phyloP scores from a whole-genome alignment of 2,329 filamentous ascomycete genomes.

The Calycina herbarum region DNA sequence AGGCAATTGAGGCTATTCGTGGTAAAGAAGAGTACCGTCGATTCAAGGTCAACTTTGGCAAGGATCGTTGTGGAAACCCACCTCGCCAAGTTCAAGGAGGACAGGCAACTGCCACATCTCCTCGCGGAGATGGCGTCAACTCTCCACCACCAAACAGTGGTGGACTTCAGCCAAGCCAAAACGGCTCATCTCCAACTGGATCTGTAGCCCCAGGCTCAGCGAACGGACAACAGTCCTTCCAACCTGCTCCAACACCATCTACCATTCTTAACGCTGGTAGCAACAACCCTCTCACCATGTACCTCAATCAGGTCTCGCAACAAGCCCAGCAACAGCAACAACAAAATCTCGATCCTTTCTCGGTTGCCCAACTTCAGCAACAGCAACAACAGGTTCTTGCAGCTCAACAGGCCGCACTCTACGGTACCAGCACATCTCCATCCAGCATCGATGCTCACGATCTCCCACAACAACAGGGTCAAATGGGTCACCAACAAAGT shows the following conservation, averaged over 20 bases:
- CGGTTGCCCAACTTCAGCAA: slow-evolving; percentile 47
- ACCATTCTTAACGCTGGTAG: slow-evolving; percentile 74
- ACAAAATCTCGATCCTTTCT: slow-evolving; percentile 45
- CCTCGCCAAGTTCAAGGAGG: slow-evolving; percentile 74
- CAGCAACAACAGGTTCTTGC: slow-evolving; percentile 71
- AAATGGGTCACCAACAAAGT: slow-evolving; percentile 63
- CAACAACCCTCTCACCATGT: slow-evolving; percentile 91
- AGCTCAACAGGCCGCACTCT: slow-evolving; percentile 78
- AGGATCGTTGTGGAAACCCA: slow-evolving; percentile 95
- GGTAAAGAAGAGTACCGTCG: slow-evolving; percentile 95
- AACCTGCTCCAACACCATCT: slow-evolving; percentile 63
- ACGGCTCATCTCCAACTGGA: slow-evolving; percentile 37
- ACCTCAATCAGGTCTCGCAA: slow-evolving; percentile 79
- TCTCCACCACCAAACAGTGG: slow-evolving; percentile 51
- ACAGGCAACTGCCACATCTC: slow-evolving; percentile 56
- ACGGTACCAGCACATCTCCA: slow-evolving; percentile 67
- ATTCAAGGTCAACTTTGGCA: slow-evolving; percentile 99
- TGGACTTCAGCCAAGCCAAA: slow-evolving; percentile 36
- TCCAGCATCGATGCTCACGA: slow-evolving; percentile 58
- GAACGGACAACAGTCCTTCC: slow-evolving; percentile 44
- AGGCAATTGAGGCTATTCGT: slow-evolving; percentile 94
- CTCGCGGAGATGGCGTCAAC: slow-evolving; percentile 60
- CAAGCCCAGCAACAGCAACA: slow-evolving; percentile 70
- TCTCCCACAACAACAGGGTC: slow-evolving; percentile 60
- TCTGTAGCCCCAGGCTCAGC: slow-evolving; percentile 51